Percentiles rank a stretch among this genome's conserved stretches.
phyloP scores from a whole-genome alignment of 1,284 basidiomycete species.

The Megacollybia platyphylla region DNA sequence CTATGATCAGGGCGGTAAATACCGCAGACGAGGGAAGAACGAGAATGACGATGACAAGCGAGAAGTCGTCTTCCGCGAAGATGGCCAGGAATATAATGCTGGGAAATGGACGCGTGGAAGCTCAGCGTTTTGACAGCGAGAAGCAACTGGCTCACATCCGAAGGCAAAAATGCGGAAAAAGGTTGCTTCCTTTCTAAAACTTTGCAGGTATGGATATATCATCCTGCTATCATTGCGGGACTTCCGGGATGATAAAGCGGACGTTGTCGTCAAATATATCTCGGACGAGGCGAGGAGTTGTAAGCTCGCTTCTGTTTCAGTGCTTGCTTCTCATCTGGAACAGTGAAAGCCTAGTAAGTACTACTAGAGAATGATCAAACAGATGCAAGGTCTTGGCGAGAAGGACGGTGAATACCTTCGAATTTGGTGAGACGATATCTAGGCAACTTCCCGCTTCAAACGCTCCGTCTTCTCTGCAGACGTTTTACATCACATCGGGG shows the following conservation, averaged over 20 bases:
- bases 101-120: constrained; percentile 95
- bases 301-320: constrained; percentile 20
- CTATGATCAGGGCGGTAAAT: constrained; percentile 83
- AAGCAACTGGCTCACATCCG: constrained; percentile 96
- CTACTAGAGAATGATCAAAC: constrained; percentile 98
- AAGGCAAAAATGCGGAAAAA: constrained; percentile 99
- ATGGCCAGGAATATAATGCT: constrained; percentile 99
- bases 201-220: constrained; percentile 96
- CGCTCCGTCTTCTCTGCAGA: too few species aligned
- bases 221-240: constrained; percentile 93
- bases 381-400: constrained; percentile 69
- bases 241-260: constrained; percentile 99
- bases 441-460: constrained; percentile 7
- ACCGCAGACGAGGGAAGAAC: constrained; percentile 98
- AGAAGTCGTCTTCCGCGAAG: constrained; percentile 97
- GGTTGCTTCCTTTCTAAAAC: constrained; percentile 20
- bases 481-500: too few species aligned
- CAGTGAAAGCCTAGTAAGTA: constrained; percentile 95
- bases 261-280: constrained; percentile 99
- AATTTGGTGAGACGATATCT: constrained; percentile 79
- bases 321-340: background rate
- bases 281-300: constrained; percentile 86
- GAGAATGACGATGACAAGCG: constrained; percentile 98
- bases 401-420: constrained; percentile 87
- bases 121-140: constrained; percentile 97